Evolutionary conservation across 345 rosid genomes (phyloP).

Genomic region (Brassica nigra): DNA sequence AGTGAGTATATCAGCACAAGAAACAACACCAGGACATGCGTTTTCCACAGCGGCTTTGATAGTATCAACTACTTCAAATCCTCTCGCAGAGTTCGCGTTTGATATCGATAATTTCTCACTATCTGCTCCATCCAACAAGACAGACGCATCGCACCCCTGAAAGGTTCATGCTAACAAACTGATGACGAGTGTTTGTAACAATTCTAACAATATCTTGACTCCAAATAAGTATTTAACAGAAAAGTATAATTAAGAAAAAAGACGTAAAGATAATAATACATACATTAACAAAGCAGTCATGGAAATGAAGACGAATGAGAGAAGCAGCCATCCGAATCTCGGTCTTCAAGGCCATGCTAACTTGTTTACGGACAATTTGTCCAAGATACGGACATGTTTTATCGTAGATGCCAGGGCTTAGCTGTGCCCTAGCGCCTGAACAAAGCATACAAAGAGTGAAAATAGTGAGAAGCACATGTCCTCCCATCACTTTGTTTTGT

Average conservation of each 20-base stretch:
- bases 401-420: slow-evolving; percentile 49
- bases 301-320: slow-evolving; percentile 50
- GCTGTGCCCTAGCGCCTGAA: slow-evolving; percentile 50
- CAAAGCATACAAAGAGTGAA: slow-evolving; percentile 38
- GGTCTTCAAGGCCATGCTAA: slow-evolving; percentile 50
- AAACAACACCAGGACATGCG: slow-evolving; percentile 67
- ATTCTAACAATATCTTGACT: not conserved
- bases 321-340: slow-evolving; percentile 79
- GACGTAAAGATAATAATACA: slow-evolving; percentile 12
- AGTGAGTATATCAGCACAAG: slow-evolving; percentile 74
- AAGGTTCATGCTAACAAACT: not conserved
- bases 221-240: not conserved
- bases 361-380: slow-evolving; percentile 50
- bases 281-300: slow-evolving; percentile 79
- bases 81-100: slow-evolving; percentile 59
- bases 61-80: slow-evolving; percentile 60
- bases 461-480: slow-evolving; percentile 27
- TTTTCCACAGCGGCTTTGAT: slow-evolving; percentile 69
- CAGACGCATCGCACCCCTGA: slow-evolving; percentile 69
- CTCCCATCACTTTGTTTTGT: not conserved
- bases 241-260: no score
- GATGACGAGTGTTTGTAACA: not conserved
- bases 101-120: slow-evolving; percentile 57
- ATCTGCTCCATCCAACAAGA: slow-evolving; percentile 56
- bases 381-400: slow-evolving; percentile 53